Percentiles rank a stretch among this genome's conserved stretches.
Evolutionary conservation across 2,329 filamentous ascomycete species (phyloP).

Genomic region (Endocalyx cinctus): DNA sequence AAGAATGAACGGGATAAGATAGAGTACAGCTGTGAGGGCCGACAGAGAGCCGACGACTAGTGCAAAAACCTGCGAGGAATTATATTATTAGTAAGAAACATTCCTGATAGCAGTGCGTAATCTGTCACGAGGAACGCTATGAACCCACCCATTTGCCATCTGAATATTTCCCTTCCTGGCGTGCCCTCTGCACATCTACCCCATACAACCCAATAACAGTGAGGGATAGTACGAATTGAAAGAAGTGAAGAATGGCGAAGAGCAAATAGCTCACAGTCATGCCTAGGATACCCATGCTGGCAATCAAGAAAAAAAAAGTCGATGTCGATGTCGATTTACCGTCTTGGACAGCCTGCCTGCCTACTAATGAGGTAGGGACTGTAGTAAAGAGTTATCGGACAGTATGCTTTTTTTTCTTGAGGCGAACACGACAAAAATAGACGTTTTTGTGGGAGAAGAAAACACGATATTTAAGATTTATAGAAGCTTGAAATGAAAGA

Average conservation of each 20-base stretch:
- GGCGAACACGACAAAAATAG: too few species aligned
- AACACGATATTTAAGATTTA: too few species aligned
- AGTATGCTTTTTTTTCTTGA: too few species aligned
- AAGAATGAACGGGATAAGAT: slow-evolving; percentile 59
- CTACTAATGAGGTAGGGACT: too few species aligned
- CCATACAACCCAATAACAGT: slow-evolving; percentile 77
- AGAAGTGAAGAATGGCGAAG: slow-evolving; percentile 63
- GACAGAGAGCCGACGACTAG: slow-evolving; percentile 64
- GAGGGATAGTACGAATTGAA: slow-evolving; percentile 72
- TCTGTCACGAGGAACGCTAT: background rate
- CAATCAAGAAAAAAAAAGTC: too few species aligned
- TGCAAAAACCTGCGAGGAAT: slow-evolving; percentile 71
- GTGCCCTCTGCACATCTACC: slow-evolving; percentile 56
- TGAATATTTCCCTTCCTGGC: slow-evolving; percentile 42
- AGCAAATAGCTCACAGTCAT: slow-evolving; percentile 45
- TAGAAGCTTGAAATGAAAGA: too few species aligned
- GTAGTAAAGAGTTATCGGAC: too few species aligned
- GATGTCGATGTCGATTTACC: too few species aligned
- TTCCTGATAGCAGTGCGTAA: too few species aligned
- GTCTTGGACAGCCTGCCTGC: too few species aligned
- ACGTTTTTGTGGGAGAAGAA: too few species aligned
- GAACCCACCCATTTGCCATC: slow-evolving; percentile 66
- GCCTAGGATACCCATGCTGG: slow-evolving; percentile 42
- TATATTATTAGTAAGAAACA: too few species aligned
- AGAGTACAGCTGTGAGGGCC: slow-evolving; percentile 60